Percentiles rank a stretch among this genome's conserved stretches.
phyloP scores from a whole-genome alignment of 768 basidiomycete genomes.

The Lentinula sp. region DNA sequence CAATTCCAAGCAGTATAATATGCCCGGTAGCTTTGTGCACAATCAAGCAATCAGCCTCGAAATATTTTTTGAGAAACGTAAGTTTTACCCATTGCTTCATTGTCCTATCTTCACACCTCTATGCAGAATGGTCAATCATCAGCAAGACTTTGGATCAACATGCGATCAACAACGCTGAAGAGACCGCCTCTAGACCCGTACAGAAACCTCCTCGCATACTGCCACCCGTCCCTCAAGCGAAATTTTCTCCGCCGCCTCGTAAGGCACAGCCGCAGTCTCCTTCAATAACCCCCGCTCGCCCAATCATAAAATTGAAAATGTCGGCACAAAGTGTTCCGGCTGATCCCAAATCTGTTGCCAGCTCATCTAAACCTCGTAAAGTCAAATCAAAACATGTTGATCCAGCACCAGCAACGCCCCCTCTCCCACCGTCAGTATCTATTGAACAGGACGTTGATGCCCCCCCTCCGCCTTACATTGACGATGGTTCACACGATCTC shows the following conservation, averaged over 20 bases:
- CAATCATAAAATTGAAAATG: constrained; percentile 67
- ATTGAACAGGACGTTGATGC: constrained; percentile 15
- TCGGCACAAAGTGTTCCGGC: neutral
- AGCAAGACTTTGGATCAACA: constrained; percentile 74
- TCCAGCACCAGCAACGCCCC: neutral
- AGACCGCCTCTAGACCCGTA: constrained; percentile 9
- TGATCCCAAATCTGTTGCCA: neutral
- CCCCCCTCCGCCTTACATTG: constrained; percentile 60
- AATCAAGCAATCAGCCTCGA: constrained; percentile 74
- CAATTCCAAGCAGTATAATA: constrained; percentile 87
- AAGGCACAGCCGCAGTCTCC: constrained; percentile 17
- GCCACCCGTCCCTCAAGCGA: constrained; percentile 31
- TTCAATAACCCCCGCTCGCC: constrained; percentile 34
- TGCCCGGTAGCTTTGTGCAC: constrained; percentile 61
- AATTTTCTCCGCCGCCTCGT: constrained; percentile 20
- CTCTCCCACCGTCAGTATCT: neutral
- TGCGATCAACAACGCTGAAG: constrained; percentile 12
- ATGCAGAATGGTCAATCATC: constrained; percentile 79
- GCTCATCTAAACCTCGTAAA: constrained; percentile 20
- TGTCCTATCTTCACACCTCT: neutral
- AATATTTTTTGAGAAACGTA: constrained; percentile 81
- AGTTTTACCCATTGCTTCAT: constrained; percentile 20
- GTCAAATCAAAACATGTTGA: constrained; percentile 13
- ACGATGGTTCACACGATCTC: constrained; percentile 79
- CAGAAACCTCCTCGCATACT: constrained; percentile 23